Evolutionary conservation across 768 basidiomycete genomes (phyloP), one percentile per base, ranked within the genome.

Genomic region (Lentinula aciculospora): DNA sequence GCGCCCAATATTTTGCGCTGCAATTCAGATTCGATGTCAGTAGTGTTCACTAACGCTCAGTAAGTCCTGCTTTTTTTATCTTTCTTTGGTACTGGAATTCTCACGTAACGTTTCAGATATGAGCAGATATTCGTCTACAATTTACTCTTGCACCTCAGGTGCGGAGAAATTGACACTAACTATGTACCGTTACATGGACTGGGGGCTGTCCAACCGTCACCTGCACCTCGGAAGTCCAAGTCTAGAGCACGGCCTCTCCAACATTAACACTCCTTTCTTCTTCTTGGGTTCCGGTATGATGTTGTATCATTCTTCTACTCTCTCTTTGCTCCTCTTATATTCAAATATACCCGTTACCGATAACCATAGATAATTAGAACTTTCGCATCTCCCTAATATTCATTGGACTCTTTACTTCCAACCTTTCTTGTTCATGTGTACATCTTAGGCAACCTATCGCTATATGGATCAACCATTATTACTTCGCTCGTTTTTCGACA

Each of bases 11-110:
- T 97, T 44, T 70, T 97, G 45, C 76, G 94, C 56, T 95, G 94
- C 66, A 88, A 79, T 63, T 93, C 91, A 15, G 88, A 93, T 48
- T 89, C 85, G n/a, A 87, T 94, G 80, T 79, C 88, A 6, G 76
- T 94, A 9, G 93, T 94, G 9, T 95, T 93, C 67, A 94, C 89
- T 31, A 97, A 96, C 70, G 82, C 94, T 13, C 88, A 89, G 92
- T 94, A 66, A 72, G 91, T 80, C 10, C 55, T 53, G n/a, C n/a
- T 21, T 17, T 56, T 29, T 42, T 25, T 32, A 25, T 58, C 19
- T 27, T 46, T 49, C 13, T 49, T 49, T 2, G 1, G 27, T 15
- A 28, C 40, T 44, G 36, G 57, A 27, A 50, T 63, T 25, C 39
- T n/a, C 54, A 37, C 44, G 23, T 57, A 23, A 48, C 13, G 40